phyloP scores from a whole-genome alignment of 805 yeast species.

The Pichia nanzhaoensis region DNA sequence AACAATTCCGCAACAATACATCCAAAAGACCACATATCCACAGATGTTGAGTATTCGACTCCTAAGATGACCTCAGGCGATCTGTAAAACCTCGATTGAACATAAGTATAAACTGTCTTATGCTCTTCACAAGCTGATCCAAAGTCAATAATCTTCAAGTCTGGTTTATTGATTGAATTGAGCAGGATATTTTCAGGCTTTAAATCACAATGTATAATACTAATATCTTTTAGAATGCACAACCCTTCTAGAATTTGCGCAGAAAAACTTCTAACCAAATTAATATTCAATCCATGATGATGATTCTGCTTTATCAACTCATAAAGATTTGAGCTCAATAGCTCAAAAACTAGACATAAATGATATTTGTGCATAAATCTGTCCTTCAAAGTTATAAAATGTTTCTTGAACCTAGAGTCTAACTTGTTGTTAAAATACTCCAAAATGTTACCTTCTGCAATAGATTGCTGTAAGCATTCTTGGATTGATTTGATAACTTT shows the following conservation, averaged over 20 bases:
- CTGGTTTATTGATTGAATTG: conserved; percentile 73
- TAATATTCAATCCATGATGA: conserved; percentile 81
- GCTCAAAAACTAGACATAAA: conserved; percentile 85
- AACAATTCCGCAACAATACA: conserved; percentile 54
- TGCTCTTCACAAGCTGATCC: conserved; percentile 93
- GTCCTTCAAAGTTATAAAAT: conserved; percentile 73
- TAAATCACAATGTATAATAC: conserved; percentile 90
- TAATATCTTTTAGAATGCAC: conserved; percentile 70
- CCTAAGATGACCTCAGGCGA: conserved; percentile 94
- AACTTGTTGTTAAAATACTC: conserved; percentile 71
- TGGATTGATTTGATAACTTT: conserved; percentile 91
- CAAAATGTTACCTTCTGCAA: conserved; percentile 81
- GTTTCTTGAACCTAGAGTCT: conserved; percentile 65
- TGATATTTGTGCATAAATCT: conserved; percentile 90
- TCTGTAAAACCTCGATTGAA: conserved; percentile 88
- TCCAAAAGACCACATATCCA: conserved; percentile 73
- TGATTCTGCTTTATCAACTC: conserved; percentile 90
- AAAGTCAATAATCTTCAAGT: conserved; percentile 88
- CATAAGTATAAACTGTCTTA: conserved; percentile 83
- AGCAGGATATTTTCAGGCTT: conserved; percentile 93
- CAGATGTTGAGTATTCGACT: conserved; percentile 83
- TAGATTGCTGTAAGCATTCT: conserved; percentile 83
- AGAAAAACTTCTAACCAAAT: conserved; percentile 69
- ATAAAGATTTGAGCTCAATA: conserved; percentile 79
- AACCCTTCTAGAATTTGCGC: conserved; percentile 77